phyloP scores from a whole-genome alignment of 306 rosid species.

The Cucurbita pepo region DNA sequence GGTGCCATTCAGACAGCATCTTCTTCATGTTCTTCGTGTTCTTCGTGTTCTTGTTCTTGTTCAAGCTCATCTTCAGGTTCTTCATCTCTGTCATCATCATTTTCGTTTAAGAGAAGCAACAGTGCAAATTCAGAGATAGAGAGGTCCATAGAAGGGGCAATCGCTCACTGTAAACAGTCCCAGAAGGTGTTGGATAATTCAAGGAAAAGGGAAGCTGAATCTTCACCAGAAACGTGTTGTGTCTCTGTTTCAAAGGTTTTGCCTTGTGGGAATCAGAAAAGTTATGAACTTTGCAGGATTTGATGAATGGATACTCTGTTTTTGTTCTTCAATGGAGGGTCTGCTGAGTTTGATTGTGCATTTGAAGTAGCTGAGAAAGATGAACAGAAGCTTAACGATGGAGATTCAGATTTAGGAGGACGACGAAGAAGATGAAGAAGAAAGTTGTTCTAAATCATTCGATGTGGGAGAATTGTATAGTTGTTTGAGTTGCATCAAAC shows the following conservation, averaged over 20 bases:
- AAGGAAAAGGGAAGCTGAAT: background rate
- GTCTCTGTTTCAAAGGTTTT: constrained; percentile 23
- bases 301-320: background rate
- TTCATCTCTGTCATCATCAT: constrained; percentile 71
- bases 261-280: constrained; percentile 24
- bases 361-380: background rate
- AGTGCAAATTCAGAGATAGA: constrained; percentile 63
- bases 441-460: background rate
- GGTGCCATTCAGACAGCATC: constrained; percentile 48
- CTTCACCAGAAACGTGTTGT: constrained; percentile 19
- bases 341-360: background rate
- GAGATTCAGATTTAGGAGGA: background rate
- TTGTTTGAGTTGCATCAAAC: background rate
- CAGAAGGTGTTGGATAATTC: constrained; percentile 13
- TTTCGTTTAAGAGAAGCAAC: constrained; percentile 64
- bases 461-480: background rate
- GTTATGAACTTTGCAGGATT: constrained; percentile 9
- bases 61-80: constrained; percentile 61
- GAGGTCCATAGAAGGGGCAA: constrained; percentile 76
- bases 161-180: constrained; percentile 83
- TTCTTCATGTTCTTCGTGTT: constrained; percentile 15
- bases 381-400: background rate
- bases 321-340: background rate
- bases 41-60: constrained; percentile 11
- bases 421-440: background rate